Evolutionary conservation across 257 asterid genomes (phyloP).

Genomic region (Schizonepeta tenuifolia): DNA sequence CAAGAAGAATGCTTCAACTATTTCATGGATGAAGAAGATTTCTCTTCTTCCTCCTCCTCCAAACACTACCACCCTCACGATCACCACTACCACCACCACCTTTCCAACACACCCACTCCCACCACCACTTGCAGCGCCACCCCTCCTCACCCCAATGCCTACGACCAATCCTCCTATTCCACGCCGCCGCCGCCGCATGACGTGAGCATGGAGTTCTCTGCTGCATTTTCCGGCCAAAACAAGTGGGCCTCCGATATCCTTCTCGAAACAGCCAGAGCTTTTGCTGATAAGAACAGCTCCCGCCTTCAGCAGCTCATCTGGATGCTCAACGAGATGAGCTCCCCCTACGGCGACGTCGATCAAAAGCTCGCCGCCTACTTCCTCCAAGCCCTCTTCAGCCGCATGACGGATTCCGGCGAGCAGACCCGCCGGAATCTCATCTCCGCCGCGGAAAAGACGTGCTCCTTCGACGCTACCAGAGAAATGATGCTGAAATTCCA

Average conservation of each 20-base stretch:
- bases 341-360: conserved; percentile 86
- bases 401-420: conserved; percentile 87
- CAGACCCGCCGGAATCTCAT: conserved; percentile 50
- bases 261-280: conserved; percentile 65
- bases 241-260: conserved; percentile 85
- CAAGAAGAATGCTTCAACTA: conserved; percentile 90
- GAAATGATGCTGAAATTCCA: conserved; percentile 75
- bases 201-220: conserved; percentile 57
- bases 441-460: conserved; percentile 65
- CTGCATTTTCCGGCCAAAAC: conserved; percentile 47
- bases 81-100: conserved; percentile 29
- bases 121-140: conserved; percentile 37
- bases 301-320: conserved; percentile 86
- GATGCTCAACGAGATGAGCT: conserved; percentile 95
- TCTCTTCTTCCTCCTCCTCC: conserved; percentile 75
- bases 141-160: conserved; percentile 45
- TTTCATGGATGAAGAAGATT: conserved; percentile 96
- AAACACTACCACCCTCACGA: conserved; percentile 49
- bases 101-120: conserved; percentile 22
- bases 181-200: conserved; percentile 42
- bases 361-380: conserved; percentile 86
- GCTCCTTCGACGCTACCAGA: conserved; percentile 80
- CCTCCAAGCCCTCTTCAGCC: conserved; percentile 75
- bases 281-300: conserved; percentile 59
- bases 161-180: conserved; percentile 47